Percentiles rank a stretch among this genome's conserved stretches.
Evolutionary conservation across 2,329 filamentous ascomycete genomes (phyloP).

Genomic region (Aspergillus sp.): DNA sequence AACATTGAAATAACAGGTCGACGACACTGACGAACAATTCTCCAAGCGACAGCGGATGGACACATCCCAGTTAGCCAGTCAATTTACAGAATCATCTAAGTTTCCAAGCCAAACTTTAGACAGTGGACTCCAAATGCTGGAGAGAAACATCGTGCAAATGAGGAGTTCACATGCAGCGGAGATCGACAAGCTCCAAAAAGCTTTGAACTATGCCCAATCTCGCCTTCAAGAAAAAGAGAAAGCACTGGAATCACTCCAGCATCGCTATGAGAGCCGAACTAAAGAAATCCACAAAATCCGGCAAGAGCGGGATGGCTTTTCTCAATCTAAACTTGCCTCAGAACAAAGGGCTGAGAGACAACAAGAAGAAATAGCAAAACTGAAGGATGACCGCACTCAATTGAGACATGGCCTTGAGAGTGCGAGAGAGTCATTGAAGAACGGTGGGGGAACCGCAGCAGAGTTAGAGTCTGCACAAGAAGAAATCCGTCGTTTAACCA

Average conservation of each 20-base stretch:
- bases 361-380: constrained; percentile 31
- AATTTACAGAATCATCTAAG: constrained; percentile 31
- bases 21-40: constrained; percentile 22
- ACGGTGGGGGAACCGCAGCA: constrained; percentile 33
- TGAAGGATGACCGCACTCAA: constrained; percentile 37
- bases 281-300: constrained; percentile 33
- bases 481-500: constrained; percentile 32
- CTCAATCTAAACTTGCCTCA: constrained; percentile 21
- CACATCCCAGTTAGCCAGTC: constrained; percentile 29
- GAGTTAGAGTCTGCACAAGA: constrained; percentile 38
- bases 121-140: constrained; percentile 21
- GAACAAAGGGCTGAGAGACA: constrained; percentile 31
- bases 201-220: constrained; percentile 19
- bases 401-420: constrained; percentile 35
- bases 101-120: constrained; percentile 26
- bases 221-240: constrained; percentile 29
- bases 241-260: constrained; percentile 32
- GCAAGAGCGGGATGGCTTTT: constrained; percentile 30
- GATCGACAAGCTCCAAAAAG: constrained; percentile 23
- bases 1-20: constrained; percentile 22
- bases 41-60: constrained; percentile 37
- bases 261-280: constrained; percentile 40
- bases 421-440: constrained; percentile 35
- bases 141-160: constrained; percentile 26
- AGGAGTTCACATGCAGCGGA: constrained; percentile 26